These are phyloP conservation scores for Vaccinium myrtillus DNA, from an alignment of 148 eudicot genomes.

Conservation along the genomic window DNA sequence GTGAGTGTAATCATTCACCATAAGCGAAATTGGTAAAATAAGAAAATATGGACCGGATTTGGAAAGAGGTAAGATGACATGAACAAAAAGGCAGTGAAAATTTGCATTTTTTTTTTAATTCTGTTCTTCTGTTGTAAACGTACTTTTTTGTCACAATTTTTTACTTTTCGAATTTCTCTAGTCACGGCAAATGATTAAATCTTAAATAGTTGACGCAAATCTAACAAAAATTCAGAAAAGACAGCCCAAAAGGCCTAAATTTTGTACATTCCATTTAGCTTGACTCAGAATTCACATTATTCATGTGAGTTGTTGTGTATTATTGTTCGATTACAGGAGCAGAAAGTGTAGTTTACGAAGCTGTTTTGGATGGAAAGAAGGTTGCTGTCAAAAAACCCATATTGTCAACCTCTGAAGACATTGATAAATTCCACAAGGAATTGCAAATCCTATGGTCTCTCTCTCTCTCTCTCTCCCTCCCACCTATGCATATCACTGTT, in stretches of 20 bases:
- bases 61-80: background rate
- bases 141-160: background rate
- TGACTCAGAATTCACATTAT: background rate
- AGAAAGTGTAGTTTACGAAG: constrained; percentile 92
- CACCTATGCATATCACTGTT: background rate
- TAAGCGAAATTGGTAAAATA: no score
- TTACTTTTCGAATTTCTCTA: background rate
- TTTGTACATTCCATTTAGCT: background rate
- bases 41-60: background rate
- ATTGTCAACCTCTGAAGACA: constrained; percentile 81
- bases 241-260: background rate
- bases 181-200: background rate
- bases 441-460: constrained; percentile 75
- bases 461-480: background rate
- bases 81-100: background rate
- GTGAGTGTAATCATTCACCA: background rate
- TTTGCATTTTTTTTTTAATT: background rate
- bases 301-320: constrained; percentile 10
- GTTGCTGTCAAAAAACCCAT: constrained; percentile 87
- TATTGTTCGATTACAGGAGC: constrained; percentile 47
- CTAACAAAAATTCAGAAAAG: background rate
- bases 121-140: background rate
- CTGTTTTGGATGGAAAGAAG: constrained; percentile 55
- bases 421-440: constrained; percentile 81
- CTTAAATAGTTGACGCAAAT: background rate